phyloP scores from a whole-genome alignment of 495 filamentous ascomycete genomes.

The Cetradonia linearis region DNA sequence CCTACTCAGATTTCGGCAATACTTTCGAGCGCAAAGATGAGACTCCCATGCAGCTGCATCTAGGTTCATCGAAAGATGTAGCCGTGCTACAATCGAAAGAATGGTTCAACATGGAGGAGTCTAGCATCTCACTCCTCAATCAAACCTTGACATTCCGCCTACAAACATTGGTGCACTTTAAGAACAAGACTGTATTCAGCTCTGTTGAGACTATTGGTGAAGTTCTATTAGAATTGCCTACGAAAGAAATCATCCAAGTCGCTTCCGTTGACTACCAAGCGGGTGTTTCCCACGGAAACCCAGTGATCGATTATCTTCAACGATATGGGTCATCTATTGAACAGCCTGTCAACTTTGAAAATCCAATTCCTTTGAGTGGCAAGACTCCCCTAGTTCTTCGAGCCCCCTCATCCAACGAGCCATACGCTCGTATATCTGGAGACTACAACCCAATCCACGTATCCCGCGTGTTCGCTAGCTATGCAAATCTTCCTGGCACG shows the following conservation, averaged over 20 bases:
- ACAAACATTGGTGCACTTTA: slow-evolving; percentile 81
- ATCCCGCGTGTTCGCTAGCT: slow-evolving; percentile 87
- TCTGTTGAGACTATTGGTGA: slow-evolving; percentile 86
- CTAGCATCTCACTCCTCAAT: slow-evolving; percentile 71
- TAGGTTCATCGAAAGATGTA: slow-evolving; percentile 77
- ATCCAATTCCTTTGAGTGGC: slow-evolving; percentile 87
- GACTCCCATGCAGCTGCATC: slow-evolving; percentile 87
- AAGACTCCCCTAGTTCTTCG: slow-evolving; percentile 78
- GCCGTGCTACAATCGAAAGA: slow-evolving; percentile 91
- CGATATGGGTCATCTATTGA: slow-evolving; percentile 88
- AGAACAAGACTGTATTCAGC: slow-evolving; percentile 88
- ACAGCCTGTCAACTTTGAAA: slow-evolving; percentile 94
- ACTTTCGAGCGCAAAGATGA: slow-evolving; percentile 97
- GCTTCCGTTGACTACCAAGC: slow-evolving; percentile 91
- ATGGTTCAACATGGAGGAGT: slow-evolving; percentile 81
- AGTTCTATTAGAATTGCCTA: slow-evolving; percentile 89
- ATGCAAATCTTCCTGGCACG: slow-evolving; percentile 87
- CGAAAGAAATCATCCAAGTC: slow-evolving; percentile 93
- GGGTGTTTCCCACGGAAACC: slow-evolving; percentile 84
- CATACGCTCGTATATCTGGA: slow-evolving; percentile 91
- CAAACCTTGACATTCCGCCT: slow-evolving; percentile 96
- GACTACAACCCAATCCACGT: slow-evolving; percentile 99
- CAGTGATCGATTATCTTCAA: slow-evolving; percentile 91
- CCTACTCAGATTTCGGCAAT: slow-evolving; percentile 88
- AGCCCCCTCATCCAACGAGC: slow-evolving; percentile 95